These are phyloP conservation scores for Exophiala bonariae DNA, from an alignment of 2,329 filamentous ascomycete species.

Conservation along the genomic window DNA sequence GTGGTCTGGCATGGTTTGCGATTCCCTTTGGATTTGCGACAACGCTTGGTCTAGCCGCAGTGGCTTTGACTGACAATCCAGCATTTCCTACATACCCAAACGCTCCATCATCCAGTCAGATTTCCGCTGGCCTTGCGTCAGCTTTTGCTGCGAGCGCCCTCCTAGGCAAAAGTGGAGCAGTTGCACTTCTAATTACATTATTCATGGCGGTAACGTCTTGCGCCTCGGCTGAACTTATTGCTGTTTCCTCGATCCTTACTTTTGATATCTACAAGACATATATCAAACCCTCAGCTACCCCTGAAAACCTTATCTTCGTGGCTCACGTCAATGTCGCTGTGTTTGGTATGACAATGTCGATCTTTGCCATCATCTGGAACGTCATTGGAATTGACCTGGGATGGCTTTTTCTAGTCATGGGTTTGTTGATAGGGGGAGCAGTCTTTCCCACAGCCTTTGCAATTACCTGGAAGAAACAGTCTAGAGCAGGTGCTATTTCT, in stretches of 20 bases:
- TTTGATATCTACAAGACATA: constrained; percentile 89
- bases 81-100: constrained; percentile 42
- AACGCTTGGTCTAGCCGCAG: constrained; percentile 46
- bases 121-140: constrained; percentile 28
- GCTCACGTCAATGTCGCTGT: constrained; percentile 69
- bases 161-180: constrained; percentile 29
- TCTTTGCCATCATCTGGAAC: constrained; percentile 23
- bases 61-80: constrained; percentile 44
- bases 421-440: constrained; percentile 80
- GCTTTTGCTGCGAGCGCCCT: constrained; percentile 29
- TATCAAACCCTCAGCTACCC: constrained; percentile 72
- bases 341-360: constrained; percentile 48
- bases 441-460: constrained; percentile 80
- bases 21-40: constrained; percentile 50
- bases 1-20: constrained; percentile 50
- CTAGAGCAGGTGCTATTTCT: constrained; percentile 52
- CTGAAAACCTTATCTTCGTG: constrained; percentile 75
- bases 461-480: constrained; percentile 77
- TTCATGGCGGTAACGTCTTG: constrained; percentile 68
- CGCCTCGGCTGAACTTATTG: constrained; percentile 79
- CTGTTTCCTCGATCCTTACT: constrained; percentile 82
- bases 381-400: constrained; percentile 20
- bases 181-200: constrained; percentile 28
- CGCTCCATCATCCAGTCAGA: constrained; percentile 23
- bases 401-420: constrained; percentile 62